Base-by-base conservation (phyloP, 495 filamentous ascomycete genomes). In the Apiosordaria backusii region DNA sequence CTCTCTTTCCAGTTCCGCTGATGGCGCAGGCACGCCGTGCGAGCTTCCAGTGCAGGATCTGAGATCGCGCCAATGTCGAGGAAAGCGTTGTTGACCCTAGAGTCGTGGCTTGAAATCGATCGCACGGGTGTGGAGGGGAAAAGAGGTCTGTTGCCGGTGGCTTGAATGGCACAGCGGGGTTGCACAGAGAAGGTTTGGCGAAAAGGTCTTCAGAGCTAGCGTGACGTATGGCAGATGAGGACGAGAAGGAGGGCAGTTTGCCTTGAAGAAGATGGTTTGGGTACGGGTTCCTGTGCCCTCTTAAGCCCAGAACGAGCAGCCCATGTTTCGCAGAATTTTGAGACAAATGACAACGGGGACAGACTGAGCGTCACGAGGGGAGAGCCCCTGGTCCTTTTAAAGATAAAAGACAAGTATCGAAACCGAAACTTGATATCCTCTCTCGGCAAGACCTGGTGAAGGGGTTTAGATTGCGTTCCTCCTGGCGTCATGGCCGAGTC, bases 301-400 rank as follows among this genome's bases (percentile, higher is more conserved):
- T 76, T 72, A 72, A 75, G 59, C 55, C 62, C 65, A 55, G 59
- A 53, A 52, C 18, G 22, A 55, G 61, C 60, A 57, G 65, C 57
- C 57, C 62, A 62, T 62, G 75, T 77, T 65, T 72, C 65, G 75
- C 75, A 75, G 70, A 65, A 63, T 35, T 76, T 72, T 75, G 72
- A 77, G 75, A 75, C 75, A 77, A n/a, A 71, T 64, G 62, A 69
- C 69, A 45, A 69, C 59, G 68, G 70, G 68, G 64, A 66, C 64
- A 74, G 67, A 71, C 70, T 70, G 69, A 53, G 66, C 65, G 72
- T 70, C 64, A 45, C 59, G 59, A 61, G 25, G 13, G 71, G 66
- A 70, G 62, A 72, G 61, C 68, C 68, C 67, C 69, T 50, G 63
- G 72, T 71, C 70, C 69, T 65, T 75, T 75, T 70, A 23, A 40